Percentiles rank a stretch among this genome's conserved stretches.
Evolutionary conservation across 1,284 basidiomycete genomes (phyloP).

Genomic region (Schizophyllum amplum): DNA sequence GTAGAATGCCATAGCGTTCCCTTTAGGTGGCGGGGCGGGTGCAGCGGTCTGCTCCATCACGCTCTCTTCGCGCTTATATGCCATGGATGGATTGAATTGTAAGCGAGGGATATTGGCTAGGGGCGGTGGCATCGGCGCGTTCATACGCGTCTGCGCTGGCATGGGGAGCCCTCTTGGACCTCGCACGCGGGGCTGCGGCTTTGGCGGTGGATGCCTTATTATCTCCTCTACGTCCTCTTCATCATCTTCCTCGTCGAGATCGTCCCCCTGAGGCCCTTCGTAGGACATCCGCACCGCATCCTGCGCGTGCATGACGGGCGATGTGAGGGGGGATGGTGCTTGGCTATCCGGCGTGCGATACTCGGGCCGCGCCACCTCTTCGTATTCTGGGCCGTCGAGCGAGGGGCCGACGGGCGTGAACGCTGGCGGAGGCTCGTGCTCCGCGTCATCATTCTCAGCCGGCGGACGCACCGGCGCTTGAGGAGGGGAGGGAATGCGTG

Average conservation of each 20-base stretch:
- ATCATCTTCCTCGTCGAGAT: not conserved
- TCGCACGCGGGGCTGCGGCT: not conserved
- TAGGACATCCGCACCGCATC: not conserved
- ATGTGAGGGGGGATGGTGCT: constrained; percentile 23
- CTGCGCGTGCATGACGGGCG: constrained; percentile 1
- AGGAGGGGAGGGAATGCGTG: not conserved
- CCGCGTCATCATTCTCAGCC: constrained; percentile 18
- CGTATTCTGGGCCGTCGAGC: constrained; percentile 32
- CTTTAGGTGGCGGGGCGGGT: constrained; percentile 8
- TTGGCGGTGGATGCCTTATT: constrained; percentile 2
- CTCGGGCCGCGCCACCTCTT: constrained; percentile 20
- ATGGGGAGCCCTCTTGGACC: not conserved
- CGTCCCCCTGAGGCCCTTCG: not conserved
- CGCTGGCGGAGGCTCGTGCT: constrained; percentile 31
- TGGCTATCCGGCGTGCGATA: constrained; percentile 20
- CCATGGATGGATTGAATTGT: not conserved
- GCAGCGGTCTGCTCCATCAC: constrained; percentile 1
- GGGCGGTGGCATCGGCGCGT: not conserved
- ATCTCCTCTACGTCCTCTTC: not conserved
- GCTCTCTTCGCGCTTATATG: not conserved
- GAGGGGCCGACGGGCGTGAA: constrained; percentile 32
- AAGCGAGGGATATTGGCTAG: not conserved
- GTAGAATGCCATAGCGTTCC: constrained; percentile 42
- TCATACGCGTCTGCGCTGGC: constrained; percentile 5
- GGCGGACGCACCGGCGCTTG: not conserved